Percentiles rank a stretch among this genome's conserved stretches.
Conservation (phyloP, 2,329 filamentous ascomycete genomes). For the Pseudogymnoascus sp. region DNA sequence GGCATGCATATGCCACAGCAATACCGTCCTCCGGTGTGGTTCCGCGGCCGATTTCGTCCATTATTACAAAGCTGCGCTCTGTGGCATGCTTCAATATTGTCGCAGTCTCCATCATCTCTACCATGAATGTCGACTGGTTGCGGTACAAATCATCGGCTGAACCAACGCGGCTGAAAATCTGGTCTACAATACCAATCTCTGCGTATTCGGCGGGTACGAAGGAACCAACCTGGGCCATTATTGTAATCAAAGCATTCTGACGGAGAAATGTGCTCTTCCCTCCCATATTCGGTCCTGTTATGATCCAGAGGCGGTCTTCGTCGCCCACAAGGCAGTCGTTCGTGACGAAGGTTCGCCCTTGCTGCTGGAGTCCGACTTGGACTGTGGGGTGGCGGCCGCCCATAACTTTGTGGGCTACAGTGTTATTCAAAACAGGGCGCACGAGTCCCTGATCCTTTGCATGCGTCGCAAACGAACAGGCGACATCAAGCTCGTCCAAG, state of each 20-base stretch:
- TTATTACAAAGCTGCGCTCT: slow-evolving; percentile 80
- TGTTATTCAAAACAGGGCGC: slow-evolving; percentile 63
- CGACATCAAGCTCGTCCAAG: slow-evolving; percentile 87
- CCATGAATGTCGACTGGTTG: slow-evolving; percentile 97
- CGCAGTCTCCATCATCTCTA: slow-evolving; percentile 96
- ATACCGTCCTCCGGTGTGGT: slow-evolving; percentile 89
- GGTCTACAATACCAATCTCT: slow-evolving; percentile 85
- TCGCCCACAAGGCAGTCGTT: slow-evolving; percentile 80
- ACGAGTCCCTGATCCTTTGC: slow-evolving; percentile 67
- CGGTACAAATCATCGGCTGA: slow-evolving; percentile 92
- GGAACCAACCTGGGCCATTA: slow-evolving; percentile 85
- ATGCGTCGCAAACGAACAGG: slow-evolving; percentile 74
- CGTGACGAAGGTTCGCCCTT: slow-evolving; percentile 72
- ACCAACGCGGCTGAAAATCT: slow-evolving; percentile 87
- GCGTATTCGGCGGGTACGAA: slow-evolving; percentile 87
- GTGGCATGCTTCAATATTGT: slow-evolving; percentile 83
- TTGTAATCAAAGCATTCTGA: slow-evolving; percentile 89
- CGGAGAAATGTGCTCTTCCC: slow-evolving; percentile 94
- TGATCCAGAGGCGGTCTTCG: slow-evolving; percentile 56
- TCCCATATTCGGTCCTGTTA: slow-evolving; percentile 94
- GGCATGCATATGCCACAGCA: slow-evolving; percentile 80
- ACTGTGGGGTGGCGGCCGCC: slow-evolving; percentile 90
- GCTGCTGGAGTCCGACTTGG: slow-evolving; percentile 68
- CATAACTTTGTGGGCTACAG: slow-evolving; percentile 64
- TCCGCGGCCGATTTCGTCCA: slow-evolving; percentile 94